phyloP scores from a whole-genome alignment of 106 monocot species.

The Amphibolis antarctica region DNA sequence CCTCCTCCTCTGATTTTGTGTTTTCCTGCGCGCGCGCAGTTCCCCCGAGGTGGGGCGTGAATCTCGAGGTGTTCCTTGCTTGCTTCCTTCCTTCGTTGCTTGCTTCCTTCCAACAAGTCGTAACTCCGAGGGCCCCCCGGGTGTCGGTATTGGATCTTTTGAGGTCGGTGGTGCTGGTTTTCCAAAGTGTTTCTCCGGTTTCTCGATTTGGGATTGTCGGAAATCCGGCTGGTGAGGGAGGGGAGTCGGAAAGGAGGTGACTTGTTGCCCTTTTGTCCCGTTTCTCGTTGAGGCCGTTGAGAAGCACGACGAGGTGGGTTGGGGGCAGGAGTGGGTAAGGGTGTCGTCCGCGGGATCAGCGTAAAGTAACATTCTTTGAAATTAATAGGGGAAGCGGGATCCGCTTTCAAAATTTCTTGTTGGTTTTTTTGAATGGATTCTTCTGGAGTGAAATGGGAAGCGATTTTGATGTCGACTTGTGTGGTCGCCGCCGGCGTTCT shows the following conservation, averaged over 20 bases:
- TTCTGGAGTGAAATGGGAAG: neutral
- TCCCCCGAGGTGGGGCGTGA: too few species aligned
- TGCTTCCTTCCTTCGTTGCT: too few species aligned
- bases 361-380: neutral
- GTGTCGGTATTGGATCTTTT: too few species aligned
- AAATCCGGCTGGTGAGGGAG: neutral
- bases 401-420: neutral
- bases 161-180: too few species aligned
- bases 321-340: neutral
- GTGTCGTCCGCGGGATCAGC: neutral
- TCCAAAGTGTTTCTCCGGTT: too few species aligned
- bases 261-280: neutral
- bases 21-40: too few species aligned
- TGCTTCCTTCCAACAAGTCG: too few species aligned
- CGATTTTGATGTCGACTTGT: slow-evolving; percentile 6
- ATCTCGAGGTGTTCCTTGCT: too few species aligned
- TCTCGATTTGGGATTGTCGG: neutral
- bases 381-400: too few species aligned
- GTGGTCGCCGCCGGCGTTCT: neutral
- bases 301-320: neutral
- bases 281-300: neutral
- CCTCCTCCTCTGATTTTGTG: too few species aligned
- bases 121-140: too few species aligned
- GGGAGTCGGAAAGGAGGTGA: neutral
- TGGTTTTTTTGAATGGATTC: neutral